These are phyloP conservation scores for Carallia brachiata DNA, from an alignment of 345 rosid species.

Conservation along the genomic window DNA sequence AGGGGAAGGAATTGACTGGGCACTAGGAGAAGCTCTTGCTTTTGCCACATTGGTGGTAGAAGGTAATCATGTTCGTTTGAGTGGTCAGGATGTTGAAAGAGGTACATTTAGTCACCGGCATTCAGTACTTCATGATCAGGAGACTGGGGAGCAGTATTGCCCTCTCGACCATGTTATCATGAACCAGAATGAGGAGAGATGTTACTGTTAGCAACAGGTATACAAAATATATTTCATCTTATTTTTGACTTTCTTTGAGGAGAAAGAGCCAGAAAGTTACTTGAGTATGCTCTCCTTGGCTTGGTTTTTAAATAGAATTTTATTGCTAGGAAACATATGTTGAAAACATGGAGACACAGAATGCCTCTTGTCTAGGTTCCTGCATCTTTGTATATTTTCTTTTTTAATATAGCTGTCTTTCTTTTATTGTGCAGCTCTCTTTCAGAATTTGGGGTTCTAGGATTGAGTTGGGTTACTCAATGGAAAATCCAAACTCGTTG, in stretches of 20 bases:
- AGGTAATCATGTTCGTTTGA: conserved; percentile 87
- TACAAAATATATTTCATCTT: background rate
- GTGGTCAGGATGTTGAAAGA: conserved; percentile 91
- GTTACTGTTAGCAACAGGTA: conserved; percentile 90
- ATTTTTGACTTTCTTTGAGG: background rate
- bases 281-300: background rate
- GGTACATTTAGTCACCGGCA: conserved; percentile 88
- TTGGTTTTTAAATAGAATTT: background rate
- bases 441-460: conserved; percentile 34
- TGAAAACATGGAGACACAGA: background rate
- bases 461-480: conserved; percentile 77
- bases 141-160: conserved; percentile 65
- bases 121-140: conserved; percentile 74
- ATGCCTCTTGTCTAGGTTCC: background rate
- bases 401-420: background rate
- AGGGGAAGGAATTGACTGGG: conserved; percentile 89
- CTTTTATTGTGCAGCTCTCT: conserved; percentile 54
- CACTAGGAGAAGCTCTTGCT: conserved; percentile 77
- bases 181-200: conserved; percentile 76
- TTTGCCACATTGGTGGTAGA: conserved; percentile 75
- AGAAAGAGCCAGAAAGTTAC: background rate
- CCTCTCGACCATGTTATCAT: conserved; percentile 69
- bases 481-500: conserved; percentile 81
- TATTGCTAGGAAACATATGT: background rate
- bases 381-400: background rate